Base-by-base conservation (phyloP, 495 filamentous ascomycete genomes). In the Penicillium alfredii region DNA sequence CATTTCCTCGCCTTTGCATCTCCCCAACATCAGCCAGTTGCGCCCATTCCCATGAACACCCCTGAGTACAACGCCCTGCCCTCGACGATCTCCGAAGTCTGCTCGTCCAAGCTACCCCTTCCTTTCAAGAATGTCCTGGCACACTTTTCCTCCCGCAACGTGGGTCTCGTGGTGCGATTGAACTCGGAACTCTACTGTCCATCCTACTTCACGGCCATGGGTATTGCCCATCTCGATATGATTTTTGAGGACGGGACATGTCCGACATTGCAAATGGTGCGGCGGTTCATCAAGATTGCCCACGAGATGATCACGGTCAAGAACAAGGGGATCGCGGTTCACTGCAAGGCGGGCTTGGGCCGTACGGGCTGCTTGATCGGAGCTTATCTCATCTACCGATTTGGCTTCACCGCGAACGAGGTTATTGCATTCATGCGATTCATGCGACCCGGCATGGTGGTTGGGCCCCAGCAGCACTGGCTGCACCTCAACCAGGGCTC, bases 381-480 rank as follows among this genome's bases (percentile, higher is more conserved):
- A 33, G 92, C 92, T 19, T 97, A 99, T 60, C 72, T 99, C 17
- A 95, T 99, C 50, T 99, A 99, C 65, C 74, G 88, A 35, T 81
- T 97, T 63, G 93, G 88, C n/a, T 99, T 97, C 56, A 97, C 90
- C 1, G 92, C 93, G 21, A 95, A 96, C 56, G 92, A 99, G 61
- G 77, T 96, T 48, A 99, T 99, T 62, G 85, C 92, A 4, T 99
- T 86, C 64, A 97, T 99, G 92, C 80, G 92, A 41, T 99, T 99
- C 65, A 99, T 97, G 92, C 80, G 92, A 21, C 92, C 92, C 0
- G 92, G 92, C 13, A 99, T 99, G 92, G 92, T 99, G 2, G 92
- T 99, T 20, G 92, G 92, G 1, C 92, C 92, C n/a, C 92, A 99
- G 53, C 92, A 99, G 61, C 92, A 99, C 60, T 99, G 92, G 92